A percentile compares a stretch with the other conserved stretches of the same genome.
Evolutionary conservation across 441 rosid species (phyloP).

Genomic region (Pelargonium cotyledonis): DNA sequence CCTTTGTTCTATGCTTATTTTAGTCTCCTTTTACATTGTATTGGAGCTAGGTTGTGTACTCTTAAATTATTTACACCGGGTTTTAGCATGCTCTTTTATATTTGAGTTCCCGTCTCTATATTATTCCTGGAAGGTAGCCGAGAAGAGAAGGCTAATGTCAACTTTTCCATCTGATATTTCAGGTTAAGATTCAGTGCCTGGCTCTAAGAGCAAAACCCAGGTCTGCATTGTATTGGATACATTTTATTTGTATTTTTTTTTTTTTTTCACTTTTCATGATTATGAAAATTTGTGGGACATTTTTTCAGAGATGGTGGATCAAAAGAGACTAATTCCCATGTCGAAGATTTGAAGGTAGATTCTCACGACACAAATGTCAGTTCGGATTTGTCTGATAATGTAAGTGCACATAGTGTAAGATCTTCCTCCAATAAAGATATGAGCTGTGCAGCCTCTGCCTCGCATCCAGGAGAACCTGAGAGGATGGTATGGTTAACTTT

Average conservation of each 20-base stretch:
- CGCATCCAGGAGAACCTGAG: conserved; percentile 23
- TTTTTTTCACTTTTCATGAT: background rate
- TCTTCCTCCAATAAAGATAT: conserved; percentile 30
- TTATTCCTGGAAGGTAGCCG: background rate
- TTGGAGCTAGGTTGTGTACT: too few species aligned
- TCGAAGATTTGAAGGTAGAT: conserved; percentile 8
- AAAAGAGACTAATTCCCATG: conserved; percentile 6
- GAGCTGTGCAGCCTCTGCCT: conserved; percentile 14
- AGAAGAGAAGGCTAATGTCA: background rate
- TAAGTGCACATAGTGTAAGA: conserved; percentile 16
- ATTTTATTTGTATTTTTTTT: background rate
- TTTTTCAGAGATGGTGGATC: conserved; percentile 35
- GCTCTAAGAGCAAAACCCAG: conserved; percentile 41
- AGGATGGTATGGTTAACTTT: conserved; percentile 25
- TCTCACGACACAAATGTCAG: conserved; percentile 25
- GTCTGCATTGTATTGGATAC: conserved; percentile 24
- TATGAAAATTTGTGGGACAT: background rate
- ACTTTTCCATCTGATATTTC: conserved; percentile 19
- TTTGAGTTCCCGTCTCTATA: background rate
- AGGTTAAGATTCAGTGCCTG: conserved; percentile 47
- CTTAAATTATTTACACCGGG: background rate
- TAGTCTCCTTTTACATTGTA: background rate
- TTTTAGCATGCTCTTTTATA: too few species aligned
- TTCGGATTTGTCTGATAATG: conserved; percentile 31
- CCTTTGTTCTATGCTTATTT: background rate